These are phyloP conservation scores for Chlamydomonas sp. DNA, from an alignment of 139 green algal species.

Conservation along the genomic window DNA sequence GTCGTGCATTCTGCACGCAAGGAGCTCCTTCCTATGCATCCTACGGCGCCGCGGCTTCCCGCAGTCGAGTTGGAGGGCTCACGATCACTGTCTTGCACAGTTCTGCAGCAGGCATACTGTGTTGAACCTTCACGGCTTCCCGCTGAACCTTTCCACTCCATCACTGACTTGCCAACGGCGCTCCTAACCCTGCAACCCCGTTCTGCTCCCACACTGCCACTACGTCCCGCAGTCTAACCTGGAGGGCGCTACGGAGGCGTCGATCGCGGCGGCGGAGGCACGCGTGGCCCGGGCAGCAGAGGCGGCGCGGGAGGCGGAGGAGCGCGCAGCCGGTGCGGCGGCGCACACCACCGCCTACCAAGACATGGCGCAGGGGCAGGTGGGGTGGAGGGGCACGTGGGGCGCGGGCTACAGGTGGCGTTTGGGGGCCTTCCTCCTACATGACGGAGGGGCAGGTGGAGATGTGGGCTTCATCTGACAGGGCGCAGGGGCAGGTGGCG, in stretches of 20 bases:
- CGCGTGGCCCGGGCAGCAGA: slow-evolving; percentile 21
- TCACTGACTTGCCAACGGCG: neutral
- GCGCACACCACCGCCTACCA: slow-evolving; percentile 45
- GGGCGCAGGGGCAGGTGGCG: neutral
- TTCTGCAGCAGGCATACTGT: neutral
- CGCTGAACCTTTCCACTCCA: neutral
- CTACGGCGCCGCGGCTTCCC: too few species aligned
- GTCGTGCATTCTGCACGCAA: too few species aligned
- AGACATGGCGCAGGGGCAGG: slow-evolving; percentile 38
- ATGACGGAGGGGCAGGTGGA: neutral
- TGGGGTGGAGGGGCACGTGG: neutral
- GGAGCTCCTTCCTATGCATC: too few species aligned
- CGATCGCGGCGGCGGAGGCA: slow-evolving; percentile 41
- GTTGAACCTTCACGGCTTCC: neutral
- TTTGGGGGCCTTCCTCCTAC: neutral
- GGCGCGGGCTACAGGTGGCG: neutral
- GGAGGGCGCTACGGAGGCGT: slow-evolving; percentile 7
- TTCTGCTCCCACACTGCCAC: neutral
- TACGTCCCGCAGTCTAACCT: slow-evolving; percentile 15
- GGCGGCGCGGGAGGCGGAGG: slow-evolving; percentile 40
- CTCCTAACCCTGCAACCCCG: neutral
- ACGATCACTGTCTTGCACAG: neutral
- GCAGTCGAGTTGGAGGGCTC: neutral
- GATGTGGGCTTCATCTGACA: neutral
- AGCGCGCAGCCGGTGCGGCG: slow-evolving; percentile 32